Evolutionary conservation across 768 basidiomycete genomes (phyloP), one percentile per base, ranked within the genome.

Genomic region (Leccinellum albellum): DNA sequence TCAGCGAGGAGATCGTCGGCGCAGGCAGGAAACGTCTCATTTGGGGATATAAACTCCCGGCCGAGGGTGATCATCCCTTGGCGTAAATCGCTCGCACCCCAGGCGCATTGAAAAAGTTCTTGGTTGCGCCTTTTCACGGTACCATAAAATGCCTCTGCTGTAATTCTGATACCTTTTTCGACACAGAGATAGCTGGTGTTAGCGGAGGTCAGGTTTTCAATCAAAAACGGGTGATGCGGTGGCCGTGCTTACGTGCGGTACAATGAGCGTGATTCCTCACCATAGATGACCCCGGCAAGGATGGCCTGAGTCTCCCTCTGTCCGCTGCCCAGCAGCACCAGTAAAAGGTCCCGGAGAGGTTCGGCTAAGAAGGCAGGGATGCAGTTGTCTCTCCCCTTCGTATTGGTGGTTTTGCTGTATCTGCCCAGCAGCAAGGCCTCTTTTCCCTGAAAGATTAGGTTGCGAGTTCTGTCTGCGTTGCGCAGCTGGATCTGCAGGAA

Each of bases 61-160:
- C 57, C 57, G 6, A 58, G 47, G 8, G 57, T 55, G 13, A 58
- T 55, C 50, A 47, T 48, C 1, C 53, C 59, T 32, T 61, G 56
- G 0, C 50, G 53, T 2, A 58, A 42, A 6, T 58, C 48, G 2
- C 59, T 57, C 1, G 52, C 59, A 1, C 52, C 56, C 59, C 56
- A 60, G 12, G 13, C 15, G 6, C 54, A 59, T 6, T 31, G 21
- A 51, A 59, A 56, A 20, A 47, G 0, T 9, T 56, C 33, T 15
- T 21, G 20, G 26, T 58, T 55, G 1, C 42, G 24, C 31, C 31
- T 55, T 33, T 24, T 24, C 14, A 58, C 21, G 1, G 13, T 33
- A 1, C 45, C 13, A 10, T 51, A 58, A 23, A 51, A 55, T 7
- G 8, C 40, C 40, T 42, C 40, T 10, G 40, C 13, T 20, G 40